Conservation (phyloP, 805 yeast genomes). For the Schizosaccharomyces octosporus region DNA sequence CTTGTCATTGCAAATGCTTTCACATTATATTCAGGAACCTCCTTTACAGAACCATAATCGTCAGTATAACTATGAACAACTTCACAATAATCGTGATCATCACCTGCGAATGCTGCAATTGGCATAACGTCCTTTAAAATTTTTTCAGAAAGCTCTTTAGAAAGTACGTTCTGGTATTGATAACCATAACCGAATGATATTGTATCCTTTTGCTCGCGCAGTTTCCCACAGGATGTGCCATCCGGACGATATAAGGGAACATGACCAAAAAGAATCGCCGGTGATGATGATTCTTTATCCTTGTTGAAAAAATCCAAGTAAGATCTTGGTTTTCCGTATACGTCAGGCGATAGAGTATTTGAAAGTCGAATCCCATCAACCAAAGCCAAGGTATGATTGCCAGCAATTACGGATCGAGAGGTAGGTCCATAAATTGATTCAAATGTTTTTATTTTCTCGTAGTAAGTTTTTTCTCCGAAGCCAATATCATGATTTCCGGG, state of each 20-base stretch:
- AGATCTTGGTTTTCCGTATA: slow-evolving; percentile 24
- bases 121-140: slow-evolving; percentile 42
- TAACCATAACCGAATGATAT: slow-evolving; percentile 54
- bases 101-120: slow-evolving; percentile 57
- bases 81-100: slow-evolving; percentile 91
- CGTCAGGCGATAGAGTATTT: slow-evolving; percentile 23
- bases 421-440: slow-evolving; percentile 50
- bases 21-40: slow-evolving; percentile 45
- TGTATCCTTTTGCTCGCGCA: slow-evolving; percentile 38
- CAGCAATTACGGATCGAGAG: slow-evolving; percentile 25
- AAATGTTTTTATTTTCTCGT: slow-evolving; percentile 36
- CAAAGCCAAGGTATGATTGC: slow-evolving; percentile 50
- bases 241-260: slow-evolving; percentile 67
- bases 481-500: slow-evolving; percentile 98
- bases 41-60: slow-evolving; percentile 5
- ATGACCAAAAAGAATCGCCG: slow-evolving; percentile 40
- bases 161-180: slow-evolving; percentile 80
- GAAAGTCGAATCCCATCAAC: slow-evolving; percentile 69
- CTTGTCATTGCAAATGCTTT: slow-evolving; percentile 82
- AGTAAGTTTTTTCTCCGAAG: slow-evolving; percentile 48
- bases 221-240: slow-evolving; percentile 39
- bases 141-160: slow-evolving; percentile 29
- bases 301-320: slow-evolving; percentile 23
- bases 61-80: slow-evolving; percentile 25
- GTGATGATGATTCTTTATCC: slow-evolving; percentile 2